phyloP scores from a whole-genome alignment of 2,329 filamentous ascomycete genomes.

The Fusarium newnesense region DNA sequence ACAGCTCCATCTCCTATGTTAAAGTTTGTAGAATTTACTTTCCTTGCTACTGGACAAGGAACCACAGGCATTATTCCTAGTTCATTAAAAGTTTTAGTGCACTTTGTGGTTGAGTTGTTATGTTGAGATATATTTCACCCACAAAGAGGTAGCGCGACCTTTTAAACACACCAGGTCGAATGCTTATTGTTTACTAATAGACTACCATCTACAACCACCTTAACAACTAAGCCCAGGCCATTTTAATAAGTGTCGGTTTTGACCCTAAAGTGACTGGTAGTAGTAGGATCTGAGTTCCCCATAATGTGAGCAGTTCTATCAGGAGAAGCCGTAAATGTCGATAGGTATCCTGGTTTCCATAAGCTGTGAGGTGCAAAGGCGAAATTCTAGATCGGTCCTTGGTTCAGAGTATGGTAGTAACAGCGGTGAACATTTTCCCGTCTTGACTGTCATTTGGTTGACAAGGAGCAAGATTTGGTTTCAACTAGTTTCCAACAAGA shows the following conservation, averaged over 20 bases:
- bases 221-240: background rate
- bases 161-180: background rate
- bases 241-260: background rate
- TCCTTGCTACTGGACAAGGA: background rate
- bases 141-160: background rate
- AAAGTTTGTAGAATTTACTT: conserved; percentile 6
- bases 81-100: background rate
- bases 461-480: background rate
- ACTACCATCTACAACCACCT: background rate
- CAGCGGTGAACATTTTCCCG: background rate
- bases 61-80: background rate
- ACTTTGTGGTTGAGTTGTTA: background rate
- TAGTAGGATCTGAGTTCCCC: background rate
- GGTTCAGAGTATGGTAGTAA: background rate
- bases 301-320: background rate
- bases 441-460: background rate
- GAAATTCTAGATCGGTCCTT: background rate
- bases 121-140: background rate
- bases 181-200: background rate
- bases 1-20: conserved; percentile 8
- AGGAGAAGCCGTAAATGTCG: background rate
- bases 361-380: background rate
- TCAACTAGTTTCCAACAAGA: background rate
- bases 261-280: background rate
- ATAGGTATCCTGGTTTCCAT: background rate